Evolutionary conservation across 768 basidiomycete genomes (phyloP).

Genomic region (Hygrocybe coccinea): DNA sequence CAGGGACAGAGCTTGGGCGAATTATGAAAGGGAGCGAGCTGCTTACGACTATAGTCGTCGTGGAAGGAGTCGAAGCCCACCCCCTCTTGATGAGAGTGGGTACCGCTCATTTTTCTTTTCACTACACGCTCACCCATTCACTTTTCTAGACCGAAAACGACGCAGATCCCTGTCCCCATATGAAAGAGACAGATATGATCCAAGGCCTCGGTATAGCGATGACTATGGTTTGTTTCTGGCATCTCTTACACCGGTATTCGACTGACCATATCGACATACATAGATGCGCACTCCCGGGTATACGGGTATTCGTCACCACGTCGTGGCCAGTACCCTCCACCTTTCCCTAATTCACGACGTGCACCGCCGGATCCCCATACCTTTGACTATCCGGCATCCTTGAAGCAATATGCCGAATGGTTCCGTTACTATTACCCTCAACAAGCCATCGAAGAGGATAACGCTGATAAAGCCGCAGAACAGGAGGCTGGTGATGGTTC

Average conservation of each 20-base stretch:
- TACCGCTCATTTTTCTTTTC: slow-evolving; percentile 3
- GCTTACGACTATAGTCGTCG: slow-evolving; percentile 65
- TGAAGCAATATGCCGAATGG: slow-evolving; percentile 88
- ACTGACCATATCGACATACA: slow-evolving; percentile 11
- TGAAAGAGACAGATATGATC: slow-evolving; percentile 78
- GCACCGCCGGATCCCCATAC: slow-evolving; percentile 75
- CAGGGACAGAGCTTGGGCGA: slow-evolving; percentile 61
- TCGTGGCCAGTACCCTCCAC: slow-evolving; percentile 50
- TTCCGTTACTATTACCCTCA: slow-evolving; percentile 73
- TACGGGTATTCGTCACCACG: slow-evolving; percentile 59
- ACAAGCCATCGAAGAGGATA: slow-evolving; percentile 78
- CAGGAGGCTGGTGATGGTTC: slow-evolving; percentile 77
- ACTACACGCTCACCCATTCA: slow-evolving; percentile 9
- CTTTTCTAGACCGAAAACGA: slow-evolving; percentile 62
- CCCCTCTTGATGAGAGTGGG: slow-evolving; percentile 57
- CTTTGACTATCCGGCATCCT: slow-evolving; percentile 72
- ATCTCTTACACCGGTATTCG: neutral
- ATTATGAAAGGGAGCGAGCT: slow-evolving; percentile 64
- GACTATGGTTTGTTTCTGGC: slow-evolving; percentile 60
- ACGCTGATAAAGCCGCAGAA: slow-evolving; percentile 77
- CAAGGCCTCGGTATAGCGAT: slow-evolving; percentile 75
- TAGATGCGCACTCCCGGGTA: slow-evolving; percentile 63
- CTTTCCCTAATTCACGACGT: slow-evolving; percentile 50
- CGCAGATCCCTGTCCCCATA: slow-evolving; percentile 77
- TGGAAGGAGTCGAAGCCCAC: slow-evolving; percentile 74